Conservation (phyloP, 2,329 filamentous ascomycete species). For the Pestalotiopsis fici region DNA sequence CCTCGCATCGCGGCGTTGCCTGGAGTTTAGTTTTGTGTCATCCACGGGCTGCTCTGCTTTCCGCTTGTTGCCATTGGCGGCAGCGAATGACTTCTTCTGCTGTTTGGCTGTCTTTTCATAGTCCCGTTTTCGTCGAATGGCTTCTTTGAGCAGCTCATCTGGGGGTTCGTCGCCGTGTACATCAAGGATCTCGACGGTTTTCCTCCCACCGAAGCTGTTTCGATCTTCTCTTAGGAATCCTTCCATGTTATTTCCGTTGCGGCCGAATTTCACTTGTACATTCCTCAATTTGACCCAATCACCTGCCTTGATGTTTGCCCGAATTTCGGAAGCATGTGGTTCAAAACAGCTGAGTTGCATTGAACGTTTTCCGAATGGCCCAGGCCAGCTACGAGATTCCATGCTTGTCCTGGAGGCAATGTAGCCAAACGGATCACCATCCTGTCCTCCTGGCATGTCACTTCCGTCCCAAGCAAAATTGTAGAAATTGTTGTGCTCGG, state of each 20-base stretch:
- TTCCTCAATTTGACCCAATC: constrained; percentile 71
- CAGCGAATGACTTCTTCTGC: constrained; percentile 21
- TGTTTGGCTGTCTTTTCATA: constrained; percentile 52
- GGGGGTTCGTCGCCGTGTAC: constrained; percentile 38
- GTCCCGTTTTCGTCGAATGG: constrained; percentile 63
- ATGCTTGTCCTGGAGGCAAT: constrained; percentile 29
- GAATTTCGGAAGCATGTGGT: constrained; percentile 63
- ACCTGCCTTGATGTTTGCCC: constrained; percentile 54
- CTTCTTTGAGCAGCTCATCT: constrained; percentile 52
- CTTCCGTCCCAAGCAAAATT: constrained; percentile 40
- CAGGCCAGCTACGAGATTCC: constrained; percentile 57
- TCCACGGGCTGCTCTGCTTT: constrained; percentile 21
- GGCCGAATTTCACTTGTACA: constrained; percentile 65
- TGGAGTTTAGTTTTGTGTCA: constrained; percentile 19
- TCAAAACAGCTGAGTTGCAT: constrained; percentile 73
- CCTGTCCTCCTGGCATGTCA: constrained; percentile 32
- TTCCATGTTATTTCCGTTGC: constrained; percentile 61
- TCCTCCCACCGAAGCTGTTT: constrained; percentile 37
- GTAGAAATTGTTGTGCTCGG: constrained; percentile 66
- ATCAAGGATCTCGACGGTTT: constrained; percentile 60
- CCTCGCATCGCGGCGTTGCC: constrained; percentile 24
- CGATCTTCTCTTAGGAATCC: constrained; percentile 69
- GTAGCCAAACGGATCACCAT: constrained; percentile 61
- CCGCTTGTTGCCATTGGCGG: constrained; percentile 9
- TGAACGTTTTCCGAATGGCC: constrained; percentile 72